Percentiles rank a stretch among this genome's conserved stretches.
These are phyloP conservation scores for Pythium periplocum DNA, from an alignment of 352 stramenopile genomes.

Conservation along the genomic window DNA sequence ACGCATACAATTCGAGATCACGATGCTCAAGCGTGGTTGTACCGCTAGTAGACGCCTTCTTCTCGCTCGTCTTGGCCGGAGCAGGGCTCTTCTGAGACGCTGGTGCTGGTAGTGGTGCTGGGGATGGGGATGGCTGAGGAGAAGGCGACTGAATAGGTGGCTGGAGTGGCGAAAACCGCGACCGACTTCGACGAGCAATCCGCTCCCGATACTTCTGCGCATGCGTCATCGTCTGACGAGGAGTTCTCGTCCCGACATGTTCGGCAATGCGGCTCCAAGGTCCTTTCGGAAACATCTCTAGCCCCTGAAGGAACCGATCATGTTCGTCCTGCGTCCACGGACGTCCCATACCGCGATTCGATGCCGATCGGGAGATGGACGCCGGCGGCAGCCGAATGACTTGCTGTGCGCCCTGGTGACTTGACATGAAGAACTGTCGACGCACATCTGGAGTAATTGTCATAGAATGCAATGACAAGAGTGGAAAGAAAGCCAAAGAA, in stretches of 20 bases:
- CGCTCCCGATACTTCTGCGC: conserved; percentile 35
- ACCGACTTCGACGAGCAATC: conserved; percentile 13
- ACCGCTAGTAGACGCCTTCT: too few relatives aligned
- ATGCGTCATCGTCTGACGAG: conserved; percentile 26
- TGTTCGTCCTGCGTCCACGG: conserved; percentile 34
- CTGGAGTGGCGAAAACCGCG: too few relatives aligned
- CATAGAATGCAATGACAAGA: background rate
- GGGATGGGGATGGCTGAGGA: too few relatives aligned
- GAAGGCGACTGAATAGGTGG: too few relatives aligned
- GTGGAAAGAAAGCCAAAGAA: background rate
- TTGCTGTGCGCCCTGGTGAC: background rate
- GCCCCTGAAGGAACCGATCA: conserved; percentile 26
- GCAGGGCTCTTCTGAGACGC: too few relatives aligned
- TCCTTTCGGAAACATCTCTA: conserved; percentile 24
- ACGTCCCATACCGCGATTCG: conserved; percentile 7
- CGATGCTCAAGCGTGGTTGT: too few relatives aligned
- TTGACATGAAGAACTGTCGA: conserved; percentile 3
- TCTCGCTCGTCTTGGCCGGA: too few relatives aligned
- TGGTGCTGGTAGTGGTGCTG: too few relatives aligned
- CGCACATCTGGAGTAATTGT: conserved; percentile 5
- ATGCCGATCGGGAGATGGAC: background rate
- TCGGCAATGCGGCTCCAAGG: conserved; percentile 24
- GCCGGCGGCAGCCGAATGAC: conserved; percentile 7
- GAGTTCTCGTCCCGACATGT: conserved; percentile 14
- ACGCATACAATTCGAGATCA: too few relatives aligned